A percentile compares a stretch with the other conserved stretches of the same genome.
Conservation (phyloP, 148 eudicot genomes). For the Cornus suecica region DNA sequence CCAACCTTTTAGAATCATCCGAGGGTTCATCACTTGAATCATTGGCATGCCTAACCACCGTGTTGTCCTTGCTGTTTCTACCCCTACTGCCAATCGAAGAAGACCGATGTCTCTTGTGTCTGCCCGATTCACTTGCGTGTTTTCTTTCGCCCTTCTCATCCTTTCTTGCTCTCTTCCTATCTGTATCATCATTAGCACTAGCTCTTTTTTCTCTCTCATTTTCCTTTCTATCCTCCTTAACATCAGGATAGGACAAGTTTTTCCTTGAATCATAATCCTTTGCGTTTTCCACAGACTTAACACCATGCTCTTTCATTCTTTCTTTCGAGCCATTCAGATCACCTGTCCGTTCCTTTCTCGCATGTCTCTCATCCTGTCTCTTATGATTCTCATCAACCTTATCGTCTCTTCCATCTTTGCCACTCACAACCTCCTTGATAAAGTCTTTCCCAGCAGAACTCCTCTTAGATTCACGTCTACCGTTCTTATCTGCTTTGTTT, state of each 20-base stretch:
- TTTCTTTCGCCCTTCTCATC: slow-evolving; percentile 68
- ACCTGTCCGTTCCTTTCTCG: slow-evolving; percentile 41
- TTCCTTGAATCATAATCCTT: slow-evolving; percentile 60
- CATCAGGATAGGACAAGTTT: slow-evolving; percentile 45
- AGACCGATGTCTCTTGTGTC: slow-evolving; percentile 66
- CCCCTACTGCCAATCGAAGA: slow-evolving; percentile 61
- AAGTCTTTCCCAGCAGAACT: slow-evolving; percentile 41
- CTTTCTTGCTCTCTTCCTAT: slow-evolving; percentile 55
- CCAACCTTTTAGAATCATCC: slow-evolving; percentile 74
- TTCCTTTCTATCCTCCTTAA: slow-evolving; percentile 53
- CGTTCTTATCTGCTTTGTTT: slow-evolving; percentile 35
- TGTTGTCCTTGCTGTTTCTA: slow-evolving; percentile 51
- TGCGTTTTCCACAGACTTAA: slow-evolving; percentile 44
- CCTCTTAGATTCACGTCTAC: slow-evolving; percentile 45
- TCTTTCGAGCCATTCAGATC: slow-evolving; percentile 50
- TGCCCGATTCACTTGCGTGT: slow-evolving; percentile 48
- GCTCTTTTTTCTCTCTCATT: slow-evolving; percentile 48
- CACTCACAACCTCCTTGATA: slow-evolving; percentile 33
- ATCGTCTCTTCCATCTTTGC: slow-evolving; percentile 36
- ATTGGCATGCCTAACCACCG: slow-evolving; percentile 37
- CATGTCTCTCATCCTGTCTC: slow-evolving; percentile 52
- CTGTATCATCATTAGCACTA: slow-evolving; percentile 47
- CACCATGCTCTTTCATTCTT: slow-evolving; percentile 51
- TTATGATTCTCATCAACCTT: slow-evolving; percentile 46
- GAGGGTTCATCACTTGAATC: slow-evolving; percentile 65